These are phyloP conservation scores for Ephemerocybe angulata DNA, from an alignment of 768 basidiomycete species.

Conservation along the genomic window DNA sequence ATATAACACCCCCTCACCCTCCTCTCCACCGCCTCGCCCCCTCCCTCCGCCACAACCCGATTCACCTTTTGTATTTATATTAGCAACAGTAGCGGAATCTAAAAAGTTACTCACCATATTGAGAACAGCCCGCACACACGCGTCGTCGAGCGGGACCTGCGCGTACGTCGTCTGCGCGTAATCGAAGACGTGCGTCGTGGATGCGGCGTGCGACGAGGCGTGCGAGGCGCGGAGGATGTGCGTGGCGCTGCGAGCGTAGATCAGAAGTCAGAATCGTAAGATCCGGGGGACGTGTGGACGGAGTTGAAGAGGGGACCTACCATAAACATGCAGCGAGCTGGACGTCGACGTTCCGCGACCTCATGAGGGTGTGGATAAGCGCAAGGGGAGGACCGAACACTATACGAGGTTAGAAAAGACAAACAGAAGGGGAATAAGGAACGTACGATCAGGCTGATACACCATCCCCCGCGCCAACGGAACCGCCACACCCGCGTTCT, in stretches of 20 bases:
- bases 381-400: constrained; percentile 32
- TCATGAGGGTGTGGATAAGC: constrained; percentile 48
- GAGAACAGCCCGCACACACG: constrained; percentile 56
- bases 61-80: constrained; percentile 32
- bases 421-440: constrained; percentile 19
- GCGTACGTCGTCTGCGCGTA: constrained; percentile 5
- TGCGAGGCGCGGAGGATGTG: constrained; percentile 53
- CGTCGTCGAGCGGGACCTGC: constrained; percentile 35
- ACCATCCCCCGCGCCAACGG: constrained; percentile 40
- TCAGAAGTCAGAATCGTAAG: background rate
- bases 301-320: constrained; percentile 30
- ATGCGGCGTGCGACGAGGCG: constrained; percentile 16
- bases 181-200: background rate
- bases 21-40: constrained; percentile 35
- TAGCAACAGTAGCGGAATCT: background rate
- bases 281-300: background rate
- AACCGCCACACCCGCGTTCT: constrained; percentile 51
- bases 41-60: constrained; percentile 46
- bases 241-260: constrained; percentile 43
- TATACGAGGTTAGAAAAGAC: background rate
- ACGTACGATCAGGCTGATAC: constrained; percentile 30
- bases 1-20: constrained; percentile 73
- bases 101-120: constrained; percentile 37
- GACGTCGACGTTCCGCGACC: constrained; percentile 55
- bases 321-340: constrained; percentile 72